phyloP scores from a whole-genome alignment of 305 asterid genomes.

The Solanum hybrid region DNA sequence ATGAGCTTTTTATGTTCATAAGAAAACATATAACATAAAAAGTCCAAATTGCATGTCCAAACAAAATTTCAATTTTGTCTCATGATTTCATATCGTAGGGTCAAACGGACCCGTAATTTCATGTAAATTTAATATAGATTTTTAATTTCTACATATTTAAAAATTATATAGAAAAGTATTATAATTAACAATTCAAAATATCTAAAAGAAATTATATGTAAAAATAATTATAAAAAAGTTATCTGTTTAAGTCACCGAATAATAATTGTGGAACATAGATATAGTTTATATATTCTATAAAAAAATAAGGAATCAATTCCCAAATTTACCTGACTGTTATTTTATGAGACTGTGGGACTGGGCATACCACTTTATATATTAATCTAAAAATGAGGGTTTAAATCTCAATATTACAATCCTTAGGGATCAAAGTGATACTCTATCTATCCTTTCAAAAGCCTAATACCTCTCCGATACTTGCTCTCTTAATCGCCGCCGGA shows the following conservation, averaged over 20 bases:
- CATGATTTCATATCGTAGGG: no score
- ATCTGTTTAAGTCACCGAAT: not conserved
- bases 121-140: no score
- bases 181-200: no score
- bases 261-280: not conserved
- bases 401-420: not conserved
- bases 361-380: not conserved
- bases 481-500: not conserved
- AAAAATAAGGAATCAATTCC: not conserved
- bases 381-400: not conserved
- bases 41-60: no score
- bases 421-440: not conserved
- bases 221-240: no score
- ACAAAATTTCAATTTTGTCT: no score
- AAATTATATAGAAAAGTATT: no score
- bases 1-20: not conserved
- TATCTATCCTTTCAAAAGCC: not conserved
- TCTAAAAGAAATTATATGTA: no score
- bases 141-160: not conserved
- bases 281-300: not conserved
- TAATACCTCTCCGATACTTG: not conserved
- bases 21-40: not conserved
- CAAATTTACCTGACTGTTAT: not conserved
- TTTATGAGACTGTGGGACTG: not conserved
- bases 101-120: not conserved